Conservation (phyloP, 2,329 filamentous ascomycete genomes). For the Epichloe baconii region DNA sequence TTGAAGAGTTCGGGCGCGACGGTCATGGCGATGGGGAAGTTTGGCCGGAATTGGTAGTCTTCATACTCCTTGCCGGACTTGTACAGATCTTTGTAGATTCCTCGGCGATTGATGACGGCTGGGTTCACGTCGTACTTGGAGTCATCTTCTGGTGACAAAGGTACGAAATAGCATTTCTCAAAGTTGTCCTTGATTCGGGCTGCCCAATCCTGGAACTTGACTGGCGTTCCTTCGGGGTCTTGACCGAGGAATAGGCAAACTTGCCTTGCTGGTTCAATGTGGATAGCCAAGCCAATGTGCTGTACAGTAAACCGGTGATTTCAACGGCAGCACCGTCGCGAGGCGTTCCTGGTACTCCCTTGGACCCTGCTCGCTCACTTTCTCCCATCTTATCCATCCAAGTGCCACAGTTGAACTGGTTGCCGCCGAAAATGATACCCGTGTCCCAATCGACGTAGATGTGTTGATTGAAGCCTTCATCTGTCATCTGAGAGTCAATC, state of each 20-base stretch:
- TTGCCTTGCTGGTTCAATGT: conserved; percentile 52
- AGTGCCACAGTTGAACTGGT: conserved; percentile 87
- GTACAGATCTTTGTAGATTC: conserved; percentile 97
- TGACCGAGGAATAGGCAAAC: conserved; percentile 64
- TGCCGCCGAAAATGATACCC: conserved; percentile 88
- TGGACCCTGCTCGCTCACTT: conserved; percentile 76
- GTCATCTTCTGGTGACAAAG: conserved; percentile 56
- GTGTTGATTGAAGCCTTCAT: conserved; percentile 83
- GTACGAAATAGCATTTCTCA: conserved; percentile 85
- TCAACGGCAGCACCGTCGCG: conserved; percentile 91
- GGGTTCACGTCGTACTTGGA: conserved; percentile 67
- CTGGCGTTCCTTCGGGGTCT: conserved; percentile 43
- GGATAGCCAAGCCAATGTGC: conserved; percentile 69
- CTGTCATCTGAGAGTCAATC: conserved; percentile 86
- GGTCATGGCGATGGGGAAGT: conserved; percentile 92
- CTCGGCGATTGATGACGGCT: conserved; percentile 70
- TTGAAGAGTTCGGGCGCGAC: conserved; percentile 84
- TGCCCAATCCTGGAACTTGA: conserved; percentile 72
- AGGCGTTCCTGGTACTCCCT: conserved; percentile 90
- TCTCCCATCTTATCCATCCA: conserved; percentile 99
- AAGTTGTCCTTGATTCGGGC: conserved; percentile 70
- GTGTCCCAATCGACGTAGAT: conserved; percentile 82
- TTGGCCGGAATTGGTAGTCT: conserved; percentile 90
- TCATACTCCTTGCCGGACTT: conserved; percentile 89
- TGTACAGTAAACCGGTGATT: conserved; percentile 89